A percentile compares a stretch with the other conserved stretches of the same genome.
Evolutionary conservation across 2,329 filamentous ascomycete genomes (phyloP).

Genomic region (Pseudofabraea citricarpa): DNA sequence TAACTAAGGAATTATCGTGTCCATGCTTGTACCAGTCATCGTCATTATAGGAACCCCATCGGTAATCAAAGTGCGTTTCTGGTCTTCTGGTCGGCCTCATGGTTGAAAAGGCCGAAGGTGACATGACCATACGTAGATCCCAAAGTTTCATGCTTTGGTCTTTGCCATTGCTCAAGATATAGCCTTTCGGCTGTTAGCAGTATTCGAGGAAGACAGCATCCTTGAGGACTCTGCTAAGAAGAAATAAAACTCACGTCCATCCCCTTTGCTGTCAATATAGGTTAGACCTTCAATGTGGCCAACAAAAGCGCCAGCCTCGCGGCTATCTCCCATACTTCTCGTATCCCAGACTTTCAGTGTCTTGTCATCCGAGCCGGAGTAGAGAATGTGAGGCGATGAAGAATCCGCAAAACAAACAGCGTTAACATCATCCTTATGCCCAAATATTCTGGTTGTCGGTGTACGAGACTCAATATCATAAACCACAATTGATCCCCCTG

Average conservation of each 20-base stretch:
- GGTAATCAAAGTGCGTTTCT: conserved; percentile 66
- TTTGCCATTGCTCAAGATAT: conserved; percentile 90
- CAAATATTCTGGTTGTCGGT: conserved; percentile 50
- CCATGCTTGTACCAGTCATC: conserved; percentile 68
- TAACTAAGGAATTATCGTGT: conserved; percentile 86
- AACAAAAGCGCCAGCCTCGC: conserved; percentile 62
- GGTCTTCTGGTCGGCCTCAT: conserved; percentile 49
- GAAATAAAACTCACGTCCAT: conserved; percentile 42
- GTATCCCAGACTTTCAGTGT: conserved; percentile 96
- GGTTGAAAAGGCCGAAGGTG: conserved; percentile 56
- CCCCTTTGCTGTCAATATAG: conserved; percentile 66
- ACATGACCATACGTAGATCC: conserved; percentile 89
- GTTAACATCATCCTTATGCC: conserved; percentile 87
- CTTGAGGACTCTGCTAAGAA: no score
- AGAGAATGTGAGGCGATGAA: conserved; percentile 85
- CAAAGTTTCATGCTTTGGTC: conserved; percentile 97
- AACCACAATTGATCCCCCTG: conserved; percentile 72
- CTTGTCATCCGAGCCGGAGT: conserved; percentile 91
- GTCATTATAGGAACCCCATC: conserved; percentile 61
- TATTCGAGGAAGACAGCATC: no score
- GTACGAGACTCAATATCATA: conserved; percentile 84
- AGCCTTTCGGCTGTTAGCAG: conserved; percentile 33
- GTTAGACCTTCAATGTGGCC: conserved; percentile 64
- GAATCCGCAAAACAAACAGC: conserved; percentile 94
- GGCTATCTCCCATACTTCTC: conserved; percentile 80